Conservation (phyloP, 257 asterid genomes). For the Solanum virginianum region DNA sequence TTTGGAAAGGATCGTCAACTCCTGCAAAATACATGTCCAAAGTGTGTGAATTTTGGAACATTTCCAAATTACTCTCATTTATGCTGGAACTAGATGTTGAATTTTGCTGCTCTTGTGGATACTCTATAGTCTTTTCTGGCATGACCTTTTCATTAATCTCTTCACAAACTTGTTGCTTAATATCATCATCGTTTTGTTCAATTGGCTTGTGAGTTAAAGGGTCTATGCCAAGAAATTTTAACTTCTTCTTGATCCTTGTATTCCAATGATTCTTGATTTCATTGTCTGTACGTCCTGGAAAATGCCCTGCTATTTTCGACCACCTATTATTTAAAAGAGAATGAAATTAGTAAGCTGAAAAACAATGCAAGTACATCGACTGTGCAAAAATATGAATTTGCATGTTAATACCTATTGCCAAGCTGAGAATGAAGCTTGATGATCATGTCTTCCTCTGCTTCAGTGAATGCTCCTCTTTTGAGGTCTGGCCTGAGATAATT, state of each 20-base stretch:
- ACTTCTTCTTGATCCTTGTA: conserved; percentile 41
- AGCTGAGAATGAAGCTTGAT: conserved; percentile 67
- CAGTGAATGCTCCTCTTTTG: conserved; percentile 72
- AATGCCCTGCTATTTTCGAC: conserved; percentile 83
- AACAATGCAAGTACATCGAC: background rate
- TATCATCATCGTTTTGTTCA: conserved; percentile 11
- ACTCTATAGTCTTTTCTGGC: conserved; percentile 1
- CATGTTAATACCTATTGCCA: conserved; percentile 51
- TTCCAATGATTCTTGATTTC: conserved; percentile 49
- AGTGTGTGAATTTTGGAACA: conserved; percentile 9
- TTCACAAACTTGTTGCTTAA: conserved; percentile 3
- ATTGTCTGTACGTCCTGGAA: conserved; percentile 43
- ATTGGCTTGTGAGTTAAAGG: conserved; percentile 33
- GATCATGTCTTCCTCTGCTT: conserved; percentile 75
- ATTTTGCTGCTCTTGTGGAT: conserved; percentile 2
- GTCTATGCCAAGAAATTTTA: conserved; percentile 29
- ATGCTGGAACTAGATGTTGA: background rate
- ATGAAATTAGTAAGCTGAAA: background rate
- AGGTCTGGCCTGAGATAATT: conserved; percentile 78
- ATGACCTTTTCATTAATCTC: background rate
- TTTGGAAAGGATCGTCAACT: conserved; percentile 25
- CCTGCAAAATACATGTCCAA: conserved; percentile 8
- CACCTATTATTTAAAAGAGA: conserved; percentile 27
- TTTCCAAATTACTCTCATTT: background rate
- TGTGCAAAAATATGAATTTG: background rate